A percentile compares a stretch with the other conserved stretches of the same genome.
Evolutionary conservation across 1,284 basidiomycete genomes (phyloP).

Genomic region (Mycosarcoma mackinlayi): DNA sequence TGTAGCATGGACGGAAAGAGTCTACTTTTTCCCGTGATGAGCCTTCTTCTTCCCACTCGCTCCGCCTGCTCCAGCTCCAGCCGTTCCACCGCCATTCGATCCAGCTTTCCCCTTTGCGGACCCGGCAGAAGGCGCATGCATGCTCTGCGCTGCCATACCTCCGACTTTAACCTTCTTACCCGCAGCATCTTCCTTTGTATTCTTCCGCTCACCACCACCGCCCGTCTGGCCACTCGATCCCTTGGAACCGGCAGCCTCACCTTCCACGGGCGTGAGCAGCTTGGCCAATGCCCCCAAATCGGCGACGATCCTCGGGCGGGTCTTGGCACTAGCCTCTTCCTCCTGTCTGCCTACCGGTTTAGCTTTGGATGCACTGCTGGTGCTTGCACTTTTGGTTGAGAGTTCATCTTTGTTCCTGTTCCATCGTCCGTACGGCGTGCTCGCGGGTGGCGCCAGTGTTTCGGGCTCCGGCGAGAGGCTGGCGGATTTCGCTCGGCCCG

Average conservation of each 20-base stretch:
- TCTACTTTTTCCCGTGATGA: conserved; percentile 4
- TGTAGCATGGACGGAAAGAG: no score
- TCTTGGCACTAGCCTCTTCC: neutral
- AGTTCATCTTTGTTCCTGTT: conserved; percentile 8
- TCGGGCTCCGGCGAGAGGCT: conserved; percentile 17
- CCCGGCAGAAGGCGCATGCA: conserved; percentile 20
- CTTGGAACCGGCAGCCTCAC: neutral
- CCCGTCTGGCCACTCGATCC: neutral
- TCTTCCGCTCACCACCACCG: neutral
- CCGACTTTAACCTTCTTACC: neutral
- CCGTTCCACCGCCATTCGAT: neutral
- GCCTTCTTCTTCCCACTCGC: conserved; percentile 1
- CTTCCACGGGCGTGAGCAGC: conserved; percentile 10
- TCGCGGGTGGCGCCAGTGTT: conserved; percentile 13
- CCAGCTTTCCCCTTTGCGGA: neutral
- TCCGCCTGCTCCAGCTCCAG: neutral
- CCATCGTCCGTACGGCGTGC: conserved; percentile 46
- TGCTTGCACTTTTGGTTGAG: conserved; percentile 7
- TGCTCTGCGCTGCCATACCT: conserved; percentile 1
- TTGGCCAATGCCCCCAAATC: conserved; percentile 25
- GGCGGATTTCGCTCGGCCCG: conserved; percentile 32
- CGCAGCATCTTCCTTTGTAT: neutral
- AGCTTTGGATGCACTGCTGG: no score
- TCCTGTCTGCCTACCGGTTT: no score
- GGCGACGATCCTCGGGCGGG: conserved; percentile 5